Evolutionary conservation across 1,284 basidiomycete genomes (phyloP).

Genomic region (Athelia sp.): DNA sequence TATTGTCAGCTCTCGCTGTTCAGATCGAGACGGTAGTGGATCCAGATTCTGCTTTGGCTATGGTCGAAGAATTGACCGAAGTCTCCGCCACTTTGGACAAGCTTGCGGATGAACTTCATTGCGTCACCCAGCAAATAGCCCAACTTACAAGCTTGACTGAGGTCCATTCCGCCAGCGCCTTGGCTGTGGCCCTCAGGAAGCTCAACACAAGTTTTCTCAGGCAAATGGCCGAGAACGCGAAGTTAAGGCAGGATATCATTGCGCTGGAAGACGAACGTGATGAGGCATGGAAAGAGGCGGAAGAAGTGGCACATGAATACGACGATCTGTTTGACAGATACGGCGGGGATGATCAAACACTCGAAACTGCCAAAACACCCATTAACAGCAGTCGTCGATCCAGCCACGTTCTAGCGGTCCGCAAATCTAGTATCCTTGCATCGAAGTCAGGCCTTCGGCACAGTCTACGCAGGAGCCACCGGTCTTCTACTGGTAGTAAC

Average conservation of each 20-base stretch:
- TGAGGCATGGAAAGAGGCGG: constrained; percentile 71
- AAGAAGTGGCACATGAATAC: constrained; percentile 57
- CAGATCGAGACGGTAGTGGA: constrained; percentile 39
- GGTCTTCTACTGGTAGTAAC: constrained; percentile 43
- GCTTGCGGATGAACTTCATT: constrained; percentile 61
- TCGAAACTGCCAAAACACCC: constrained; percentile 3
- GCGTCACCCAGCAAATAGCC: constrained; percentile 52
- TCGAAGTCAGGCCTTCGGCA: constrained; percentile 60
- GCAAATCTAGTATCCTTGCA: constrained; percentile 56
- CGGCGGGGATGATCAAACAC: constrained; percentile 9
- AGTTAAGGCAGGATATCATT: constrained; percentile 46
- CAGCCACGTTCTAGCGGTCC: constrained; percentile 50
- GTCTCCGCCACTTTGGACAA: constrained; percentile 45
- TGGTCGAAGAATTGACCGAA: constrained; percentile 54
- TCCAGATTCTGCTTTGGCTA: constrained; percentile 23
- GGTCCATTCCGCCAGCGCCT: constrained; percentile 63
- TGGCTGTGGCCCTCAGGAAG: constrained; percentile 74
- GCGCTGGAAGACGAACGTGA: constrained; percentile 61
- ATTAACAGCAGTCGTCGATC: constrained; percentile 48
- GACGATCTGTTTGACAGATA: constrained; percentile 46
- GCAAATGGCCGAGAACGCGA: constrained; percentile 50
- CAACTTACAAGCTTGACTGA: constrained; percentile 58
- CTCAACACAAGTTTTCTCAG: constrained; percentile 65
- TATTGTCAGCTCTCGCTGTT: constrained; percentile 43
- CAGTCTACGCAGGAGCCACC: constrained; percentile 33